A percentile compares a stretch with the other conserved stretches of the same genome.
Conservation (phyloP, 257 asterid genomes). For the Anisodus acutangulus region DNA sequence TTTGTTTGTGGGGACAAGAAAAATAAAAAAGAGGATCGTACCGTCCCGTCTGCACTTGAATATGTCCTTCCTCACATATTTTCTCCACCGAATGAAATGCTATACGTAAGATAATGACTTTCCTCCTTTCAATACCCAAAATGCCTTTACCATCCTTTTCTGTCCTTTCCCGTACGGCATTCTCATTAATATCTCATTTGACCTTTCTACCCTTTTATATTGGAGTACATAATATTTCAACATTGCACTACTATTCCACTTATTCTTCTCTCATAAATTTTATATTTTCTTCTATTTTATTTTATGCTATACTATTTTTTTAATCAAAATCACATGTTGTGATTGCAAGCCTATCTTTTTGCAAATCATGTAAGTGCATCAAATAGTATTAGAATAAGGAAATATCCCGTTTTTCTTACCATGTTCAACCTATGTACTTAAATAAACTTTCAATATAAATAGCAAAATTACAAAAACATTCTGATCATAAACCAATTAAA, state of each 20-base stretch:
- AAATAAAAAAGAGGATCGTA: constrained; percentile 43
- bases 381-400: too few relatives aligned
- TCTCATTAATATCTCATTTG: background rate
- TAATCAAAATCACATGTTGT: too few relatives aligned
- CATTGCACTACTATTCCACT: background rate
- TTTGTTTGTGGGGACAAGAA: background rate
- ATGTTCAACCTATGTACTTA: too few relatives aligned
- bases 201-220: background rate
- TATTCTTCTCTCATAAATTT: background rate
- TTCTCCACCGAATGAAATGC: constrained; percentile 73
- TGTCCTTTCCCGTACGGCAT: constrained; percentile 70
- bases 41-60: constrained; percentile 59
- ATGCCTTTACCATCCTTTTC: constrained; percentile 48
- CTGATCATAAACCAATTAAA: too few relatives aligned
- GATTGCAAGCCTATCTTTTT: too few relatives aligned
- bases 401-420: too few relatives aligned
- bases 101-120: constrained; percentile 28
- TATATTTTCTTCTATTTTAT: too few relatives aligned
- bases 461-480: too few relatives aligned
- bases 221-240: background rate
- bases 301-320: too few relatives aligned
- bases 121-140: constrained; percentile 32
- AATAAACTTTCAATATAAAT: too few relatives aligned
- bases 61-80: constrained; percentile 83
- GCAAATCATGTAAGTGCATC: too few relatives aligned